phyloP scores from a whole-genome alignment of 1,139 yeast genomes.

The Yamadazyma diospyri region DNA sequence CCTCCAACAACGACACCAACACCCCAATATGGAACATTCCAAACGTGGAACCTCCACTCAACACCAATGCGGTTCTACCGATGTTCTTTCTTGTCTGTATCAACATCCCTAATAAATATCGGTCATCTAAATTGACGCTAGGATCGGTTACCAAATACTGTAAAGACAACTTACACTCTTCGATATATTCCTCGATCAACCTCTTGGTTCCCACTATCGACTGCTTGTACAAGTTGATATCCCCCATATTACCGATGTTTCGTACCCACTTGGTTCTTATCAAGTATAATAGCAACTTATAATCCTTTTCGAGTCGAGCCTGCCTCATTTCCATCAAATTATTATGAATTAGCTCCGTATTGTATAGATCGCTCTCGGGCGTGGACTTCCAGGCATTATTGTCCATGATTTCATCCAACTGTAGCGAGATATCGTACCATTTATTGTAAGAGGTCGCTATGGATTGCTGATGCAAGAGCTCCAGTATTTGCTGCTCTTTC shows the following conservation, averaged over 20 bases:
- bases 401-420: slow-evolving; percentile 62
- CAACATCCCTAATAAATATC: slow-evolving; percentile 69
- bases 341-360: slow-evolving; percentile 55
- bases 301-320: slow-evolving; percentile 59
- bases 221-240: slow-evolving; percentile 70
- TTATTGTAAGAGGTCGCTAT: slow-evolving; percentile 62
- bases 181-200: slow-evolving; percentile 76
- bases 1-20: slow-evolving; percentile 69
- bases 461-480: slow-evolving; percentile 47
- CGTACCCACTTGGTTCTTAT: slow-evolving; percentile 84
- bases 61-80: slow-evolving; percentile 88
- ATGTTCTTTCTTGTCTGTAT: slow-evolving; percentile 87
- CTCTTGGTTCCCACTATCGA: slow-evolving; percentile 83
- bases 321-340: slow-evolving; percentile 56
- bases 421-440: slow-evolving; percentile 64
- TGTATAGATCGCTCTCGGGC: slow-evolving; percentile 64
- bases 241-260: slow-evolving; percentile 86
- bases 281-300: slow-evolving; percentile 59
- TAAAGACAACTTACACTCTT: slow-evolving; percentile 69
- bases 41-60: slow-evolving; percentile 94
- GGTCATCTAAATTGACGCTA: slow-evolving; percentile 57
- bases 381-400: slow-evolving; percentile 69
- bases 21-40: slow-evolving; percentile 94
- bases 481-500: slow-evolving; percentile 22
- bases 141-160: slow-evolving; percentile 42